Conservation (phyloP, 176 grass and related monocot genomes). For the barley (Hordeum vulgare) region DNA sequence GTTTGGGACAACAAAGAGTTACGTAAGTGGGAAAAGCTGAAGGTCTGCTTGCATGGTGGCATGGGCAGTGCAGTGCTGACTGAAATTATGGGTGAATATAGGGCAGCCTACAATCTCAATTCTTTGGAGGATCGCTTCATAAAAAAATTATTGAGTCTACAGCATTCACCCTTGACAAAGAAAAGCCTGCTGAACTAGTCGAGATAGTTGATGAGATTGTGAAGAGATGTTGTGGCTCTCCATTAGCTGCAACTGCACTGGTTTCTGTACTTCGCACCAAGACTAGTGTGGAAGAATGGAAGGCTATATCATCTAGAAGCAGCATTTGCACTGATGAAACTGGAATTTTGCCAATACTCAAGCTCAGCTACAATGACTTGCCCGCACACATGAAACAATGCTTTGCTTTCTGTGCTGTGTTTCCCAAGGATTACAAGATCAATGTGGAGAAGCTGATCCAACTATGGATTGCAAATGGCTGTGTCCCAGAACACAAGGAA, state of each 20-base stretch:
- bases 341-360: not conserved
- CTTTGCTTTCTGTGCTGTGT: slow-evolving; percentile 12
- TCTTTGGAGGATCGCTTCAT: too few species aligned
- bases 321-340: not conserved
- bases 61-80: too few species aligned
- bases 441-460: not conserved
- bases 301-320: not conserved
- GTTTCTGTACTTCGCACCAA: too few species aligned
- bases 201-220: slow-evolving; percentile 4
- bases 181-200: not conserved
- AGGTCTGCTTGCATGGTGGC: too few species aligned
- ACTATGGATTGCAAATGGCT: not conserved
- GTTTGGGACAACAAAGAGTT: not conserved
- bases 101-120: too few species aligned
- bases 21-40: too few species aligned
- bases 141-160: too few species aligned
- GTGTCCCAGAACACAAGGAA: not conserved
- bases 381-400: not conserved
- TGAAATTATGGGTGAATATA: too few species aligned
- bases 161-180: not conserved
- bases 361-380: not conserved
- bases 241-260: not conserved
- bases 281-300: not conserved
- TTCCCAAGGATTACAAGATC: slow-evolving; percentile 14
- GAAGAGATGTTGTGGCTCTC: not conserved